Conservation (phyloP, 768 basidiomycete species). For the Amanita exitialis region DNA sequence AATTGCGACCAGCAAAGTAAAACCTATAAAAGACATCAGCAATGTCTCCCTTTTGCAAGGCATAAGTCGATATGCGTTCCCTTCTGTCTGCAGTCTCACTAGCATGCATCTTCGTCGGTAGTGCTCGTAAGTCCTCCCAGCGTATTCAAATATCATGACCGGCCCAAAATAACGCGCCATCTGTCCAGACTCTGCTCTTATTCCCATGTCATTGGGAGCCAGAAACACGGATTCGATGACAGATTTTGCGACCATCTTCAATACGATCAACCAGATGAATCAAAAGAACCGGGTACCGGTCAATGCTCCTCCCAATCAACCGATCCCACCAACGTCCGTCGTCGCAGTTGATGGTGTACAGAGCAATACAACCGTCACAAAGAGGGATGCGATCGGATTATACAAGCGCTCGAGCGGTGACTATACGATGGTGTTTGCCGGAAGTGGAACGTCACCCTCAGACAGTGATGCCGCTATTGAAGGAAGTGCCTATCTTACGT, state of each 20-base stretch:
- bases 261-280: slow-evolving; percentile 8
- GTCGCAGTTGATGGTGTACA: neutral
- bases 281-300: slow-evolving; percentile 8
- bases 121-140: neutral
- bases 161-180: neutral
- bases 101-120: neutral
- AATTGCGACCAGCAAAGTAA: too few relatives aligned
- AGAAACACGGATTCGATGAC: slow-evolving; percentile 1
- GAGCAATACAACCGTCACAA: neutral
- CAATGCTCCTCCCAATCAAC: slow-evolving; percentile 6
- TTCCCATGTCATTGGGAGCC: neutral
- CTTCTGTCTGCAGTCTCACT: neutral
- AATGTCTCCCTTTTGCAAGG: neutral
- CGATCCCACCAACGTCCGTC: neutral
- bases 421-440: slow-evolving; percentile 23
- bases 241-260: slow-evolving; percentile 8
- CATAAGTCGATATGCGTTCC: neutral
- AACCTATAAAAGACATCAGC: neutral
- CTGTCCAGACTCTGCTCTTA: neutral
- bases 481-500: slow-evolving; percentile 41
- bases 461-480: slow-evolving; percentile 34
- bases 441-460: slow-evolving; percentile 21
- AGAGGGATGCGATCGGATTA: neutral
- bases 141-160: too few relatives aligned
- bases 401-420: neutral